Evolutionary conservation across 192 early-diverging fungal genomes (phyloP).

Genomic region (Haplosporangium gracile): DNA sequence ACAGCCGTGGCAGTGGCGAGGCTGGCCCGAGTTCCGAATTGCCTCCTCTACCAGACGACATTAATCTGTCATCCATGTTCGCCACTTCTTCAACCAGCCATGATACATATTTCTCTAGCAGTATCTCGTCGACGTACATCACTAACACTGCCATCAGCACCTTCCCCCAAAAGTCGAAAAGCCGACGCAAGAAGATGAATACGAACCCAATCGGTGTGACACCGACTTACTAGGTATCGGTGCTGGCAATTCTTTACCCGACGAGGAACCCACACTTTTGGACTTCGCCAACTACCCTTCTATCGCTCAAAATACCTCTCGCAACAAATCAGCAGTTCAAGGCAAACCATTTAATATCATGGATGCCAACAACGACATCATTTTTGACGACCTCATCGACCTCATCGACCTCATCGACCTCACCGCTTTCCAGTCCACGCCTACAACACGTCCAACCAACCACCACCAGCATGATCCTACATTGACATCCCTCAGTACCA

Average conservation of each 20-base stretch:
- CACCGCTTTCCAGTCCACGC: not conserved
- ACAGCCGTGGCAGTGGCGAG: not conserved
- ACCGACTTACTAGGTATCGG: not conserved
- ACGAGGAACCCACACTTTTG: not conserved
- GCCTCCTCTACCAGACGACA: not conserved
- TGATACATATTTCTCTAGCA: not conserved
- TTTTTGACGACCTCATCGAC: not conserved
- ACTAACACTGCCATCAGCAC: not conserved
- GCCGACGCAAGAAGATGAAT: not conserved
- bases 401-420: not conserved
- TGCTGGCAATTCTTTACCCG: not conserved
- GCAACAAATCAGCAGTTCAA: not conserved
- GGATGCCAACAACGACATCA: not conserved
- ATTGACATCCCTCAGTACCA: no score
- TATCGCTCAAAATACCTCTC: not conserved
- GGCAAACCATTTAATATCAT: not conserved
- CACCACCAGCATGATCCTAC: not conserved
- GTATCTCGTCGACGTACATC: not conserved
- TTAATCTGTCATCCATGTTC: not conserved
- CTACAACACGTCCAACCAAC: not conserved
- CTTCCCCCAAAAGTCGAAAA: not conserved
- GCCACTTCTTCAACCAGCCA: not conserved
- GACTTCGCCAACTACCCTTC: not conserved
- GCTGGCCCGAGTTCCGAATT: not conserved
- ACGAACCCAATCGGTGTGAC: not conserved